Conservation (phyloP, 176 grass and related monocot species). For the Juncus effusus region DNA sequence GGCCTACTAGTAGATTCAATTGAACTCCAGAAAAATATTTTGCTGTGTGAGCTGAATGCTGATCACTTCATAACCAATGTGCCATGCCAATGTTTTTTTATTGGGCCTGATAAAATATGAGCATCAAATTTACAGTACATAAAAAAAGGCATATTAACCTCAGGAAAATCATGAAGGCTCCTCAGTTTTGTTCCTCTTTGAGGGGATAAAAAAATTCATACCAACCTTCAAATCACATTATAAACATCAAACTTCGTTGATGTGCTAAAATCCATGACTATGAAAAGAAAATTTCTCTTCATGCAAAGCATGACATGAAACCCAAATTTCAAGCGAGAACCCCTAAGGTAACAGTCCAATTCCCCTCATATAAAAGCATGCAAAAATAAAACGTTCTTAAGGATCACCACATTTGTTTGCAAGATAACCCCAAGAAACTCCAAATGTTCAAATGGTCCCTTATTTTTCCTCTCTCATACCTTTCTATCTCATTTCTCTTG, state of each 20-base stretch:
- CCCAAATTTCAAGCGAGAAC: slow-evolving; percentile 24
- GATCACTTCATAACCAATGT: too few relatives aligned
- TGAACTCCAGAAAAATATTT: too few relatives aligned
- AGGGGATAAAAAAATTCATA: not conserved
- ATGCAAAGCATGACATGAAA: slow-evolving; percentile 22
- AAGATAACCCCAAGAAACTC: slow-evolving; percentile 7
- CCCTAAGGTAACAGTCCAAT: slow-evolving; percentile 13
- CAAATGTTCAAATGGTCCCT: not conserved
- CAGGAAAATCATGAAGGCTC: slow-evolving; percentile 4
- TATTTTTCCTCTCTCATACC: slow-evolving; percentile 1
- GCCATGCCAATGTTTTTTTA: not conserved
- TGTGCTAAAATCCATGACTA: too few relatives aligned
- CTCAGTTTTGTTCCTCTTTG: not conserved
- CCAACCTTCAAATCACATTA: too few relatives aligned
- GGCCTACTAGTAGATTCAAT: too few relatives aligned
- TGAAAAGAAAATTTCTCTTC: not conserved
- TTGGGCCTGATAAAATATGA: not conserved
- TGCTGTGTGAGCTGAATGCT: too few relatives aligned
- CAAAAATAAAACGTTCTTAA: not conserved
- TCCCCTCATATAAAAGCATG: not conserved
- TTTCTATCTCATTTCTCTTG: slow-evolving; percentile 10
- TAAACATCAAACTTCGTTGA: too few relatives aligned
- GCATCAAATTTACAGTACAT: not conserved
- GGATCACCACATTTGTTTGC: slow-evolving; percentile 4
- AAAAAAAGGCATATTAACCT: slow-evolving; percentile 2